These are phyloP conservation scores for Hapsidospora chrysogenum DNA, from an alignment of 495 filamentous ascomycete species.

Conservation along the genomic window DNA sequence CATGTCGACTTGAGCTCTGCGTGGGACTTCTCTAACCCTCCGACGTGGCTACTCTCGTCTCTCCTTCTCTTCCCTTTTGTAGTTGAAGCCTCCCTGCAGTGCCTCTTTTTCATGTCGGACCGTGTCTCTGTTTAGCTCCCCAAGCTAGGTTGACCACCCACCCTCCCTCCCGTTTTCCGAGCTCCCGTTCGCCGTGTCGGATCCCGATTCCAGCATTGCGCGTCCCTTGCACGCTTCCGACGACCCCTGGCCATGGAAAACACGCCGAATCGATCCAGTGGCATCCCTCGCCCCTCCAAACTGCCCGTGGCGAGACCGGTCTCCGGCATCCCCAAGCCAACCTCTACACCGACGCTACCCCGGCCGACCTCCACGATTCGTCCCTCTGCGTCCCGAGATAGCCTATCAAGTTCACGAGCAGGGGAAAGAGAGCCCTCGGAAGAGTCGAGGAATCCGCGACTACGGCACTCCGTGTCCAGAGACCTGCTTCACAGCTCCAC, in stretches of 20 bases:
- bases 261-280: neutral
- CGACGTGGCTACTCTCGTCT: no score
- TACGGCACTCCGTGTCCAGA: neutral
- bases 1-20: no score
- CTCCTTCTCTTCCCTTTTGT: no score
- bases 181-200: neutral
- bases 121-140: neutral
- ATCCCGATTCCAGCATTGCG: no score
- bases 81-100: no score
- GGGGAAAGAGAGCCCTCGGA: neutral
- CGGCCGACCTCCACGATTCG: slow-evolving; percentile 7
- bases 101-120: no score
- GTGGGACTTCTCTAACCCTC: no score
- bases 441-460: neutral
- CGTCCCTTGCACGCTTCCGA: no score
- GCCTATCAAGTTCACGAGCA: slow-evolving; percentile 4
- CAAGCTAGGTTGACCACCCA: neutral
- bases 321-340: neutral
- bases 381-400: slow-evolving; percentile 12
- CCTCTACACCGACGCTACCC: neutral
- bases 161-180: neutral
- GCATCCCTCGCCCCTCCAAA: slow-evolving; percentile 4
- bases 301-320: neutral
- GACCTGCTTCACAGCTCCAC: neutral
- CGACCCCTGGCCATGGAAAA: neutral